Evolutionary conservation across 164 flowering plant genomes (phyloP).

Genomic region (Platanus orientalis): DNA sequence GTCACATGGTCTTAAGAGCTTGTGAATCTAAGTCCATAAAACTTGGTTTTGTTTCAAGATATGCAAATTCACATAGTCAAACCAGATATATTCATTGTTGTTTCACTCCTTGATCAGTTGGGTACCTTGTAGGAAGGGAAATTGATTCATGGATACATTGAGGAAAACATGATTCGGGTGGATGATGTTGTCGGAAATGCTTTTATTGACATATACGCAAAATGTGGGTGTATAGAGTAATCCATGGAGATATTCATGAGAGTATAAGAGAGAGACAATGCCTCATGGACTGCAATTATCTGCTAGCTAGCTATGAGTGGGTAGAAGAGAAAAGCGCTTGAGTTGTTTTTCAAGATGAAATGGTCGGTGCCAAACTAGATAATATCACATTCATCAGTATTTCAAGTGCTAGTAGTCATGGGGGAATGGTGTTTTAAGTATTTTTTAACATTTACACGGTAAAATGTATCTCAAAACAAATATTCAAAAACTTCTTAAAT

Average conservation of each 20-base stretch:
- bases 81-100: slow-evolving; percentile 60
- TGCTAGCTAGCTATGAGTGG: slow-evolving; percentile 79
- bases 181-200: slow-evolving; percentile 61
- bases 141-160: slow-evolving; percentile 23
- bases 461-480: too few relatives aligned
- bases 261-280: slow-evolving; percentile 26
- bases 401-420: too few relatives aligned
- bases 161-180: slow-evolving; percentile 36
- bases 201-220: slow-evolving; percentile 67
- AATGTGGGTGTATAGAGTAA: slow-evolving; percentile 62
- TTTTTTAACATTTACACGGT: too few relatives aligned
- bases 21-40: too few relatives aligned
- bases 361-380: too few relatives aligned
- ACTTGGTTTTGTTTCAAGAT: slow-evolving; percentile 45
- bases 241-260: slow-evolving; percentile 51
- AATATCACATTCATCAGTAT: too few relatives aligned
- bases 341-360: too few relatives aligned
- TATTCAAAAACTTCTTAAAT: too few relatives aligned
- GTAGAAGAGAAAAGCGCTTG: slow-evolving; percentile 28
- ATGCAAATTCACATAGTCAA: slow-evolving; percentile 57
- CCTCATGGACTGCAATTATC: too few relatives aligned
- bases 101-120: slow-evolving; percentile 60
- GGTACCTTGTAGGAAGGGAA: too few relatives aligned
- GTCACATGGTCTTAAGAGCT: too few relatives aligned
- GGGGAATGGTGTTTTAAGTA: too few relatives aligned